phyloP scores from a whole-genome alignment of 1,139 yeast genomes.

The Saccharomyces hybrid region DNA sequence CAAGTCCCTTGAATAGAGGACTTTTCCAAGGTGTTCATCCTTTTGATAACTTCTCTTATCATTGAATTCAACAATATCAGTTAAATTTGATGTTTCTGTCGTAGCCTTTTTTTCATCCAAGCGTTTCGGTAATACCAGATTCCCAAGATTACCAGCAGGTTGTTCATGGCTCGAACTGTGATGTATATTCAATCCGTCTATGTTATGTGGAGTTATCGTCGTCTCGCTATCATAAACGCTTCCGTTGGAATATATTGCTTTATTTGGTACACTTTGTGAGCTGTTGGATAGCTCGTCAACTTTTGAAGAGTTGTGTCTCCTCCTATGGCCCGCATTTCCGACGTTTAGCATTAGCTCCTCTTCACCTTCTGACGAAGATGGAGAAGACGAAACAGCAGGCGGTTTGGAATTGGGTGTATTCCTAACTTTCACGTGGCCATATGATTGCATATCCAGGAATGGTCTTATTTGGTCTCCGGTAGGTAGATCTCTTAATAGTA shows the following conservation, averaged over 20 bases:
- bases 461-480: constrained; percentile 13
- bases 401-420: neutral
- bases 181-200: neutral
- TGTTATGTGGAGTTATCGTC: neutral
- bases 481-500: constrained; percentile 20
- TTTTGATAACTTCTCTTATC: neutral
- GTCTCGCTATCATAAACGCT: neutral
- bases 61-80: constrained; percentile 3
- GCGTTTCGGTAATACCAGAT: constrained; percentile 5
- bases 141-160: neutral
- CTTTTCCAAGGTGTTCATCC: neutral
- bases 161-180: neutral
- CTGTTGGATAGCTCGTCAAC: neutral
- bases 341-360: constrained; percentile 15
- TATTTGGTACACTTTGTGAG: constrained; percentile 3
- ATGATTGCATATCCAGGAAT: constrained; percentile 9
- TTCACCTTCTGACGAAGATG: constrained; percentile 5
- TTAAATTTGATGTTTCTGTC: constrained; percentile 12
- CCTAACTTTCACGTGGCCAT: neutral
- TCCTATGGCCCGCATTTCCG: constrained; percentile 12
- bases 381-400: constrained; percentile 1
- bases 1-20: constrained; percentile 9
- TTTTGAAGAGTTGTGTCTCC: constrained; percentile 10
- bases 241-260: neutral
- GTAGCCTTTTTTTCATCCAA: constrained; percentile 8